These are phyloP conservation scores for Buddleja alternifolia DNA, from an alignment of 257 asterid species.

Conservation along the genomic window DNA sequence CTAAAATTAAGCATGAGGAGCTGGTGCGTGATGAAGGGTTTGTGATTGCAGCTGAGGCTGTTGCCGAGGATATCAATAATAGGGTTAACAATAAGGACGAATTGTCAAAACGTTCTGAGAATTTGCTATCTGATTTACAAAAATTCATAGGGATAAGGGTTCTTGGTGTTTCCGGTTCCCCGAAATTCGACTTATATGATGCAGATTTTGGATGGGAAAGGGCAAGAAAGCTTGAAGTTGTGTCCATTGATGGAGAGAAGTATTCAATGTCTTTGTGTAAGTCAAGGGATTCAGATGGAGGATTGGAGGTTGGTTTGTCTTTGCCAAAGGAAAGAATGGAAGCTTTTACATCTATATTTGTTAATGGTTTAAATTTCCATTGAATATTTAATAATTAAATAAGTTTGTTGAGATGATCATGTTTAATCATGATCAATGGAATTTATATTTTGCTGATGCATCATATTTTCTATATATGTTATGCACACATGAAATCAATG, in stretches of 20 bases:
- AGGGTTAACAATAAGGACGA: slow-evolving; percentile 30
- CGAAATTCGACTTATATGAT: slow-evolving; percentile 41
- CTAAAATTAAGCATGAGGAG: slow-evolving; percentile 10
- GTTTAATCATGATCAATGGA: too few species aligned
- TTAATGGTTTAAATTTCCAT: slow-evolving; percentile 21
- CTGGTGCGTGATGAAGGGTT: slow-evolving; percentile 42
- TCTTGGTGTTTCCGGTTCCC: slow-evolving; percentile 49
- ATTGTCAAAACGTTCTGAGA: slow-evolving; percentile 35
- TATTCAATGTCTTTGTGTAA: slow-evolving; percentile 43
- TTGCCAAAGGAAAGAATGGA: slow-evolving; percentile 36
- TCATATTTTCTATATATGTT: too few species aligned
- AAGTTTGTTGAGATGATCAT: too few species aligned
- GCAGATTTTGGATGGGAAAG: slow-evolving; percentile 63
- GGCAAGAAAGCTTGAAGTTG: slow-evolving; percentile 35
- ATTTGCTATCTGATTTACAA: slow-evolving; percentile 22
- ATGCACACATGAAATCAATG: too few species aligned
- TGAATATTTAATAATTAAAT: too few species aligned
- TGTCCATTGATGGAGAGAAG: slow-evolving; percentile 41
- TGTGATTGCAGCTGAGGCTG: slow-evolving; percentile 35
- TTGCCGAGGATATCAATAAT: slow-evolving; percentile 35
- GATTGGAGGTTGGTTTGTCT: slow-evolving; percentile 46
- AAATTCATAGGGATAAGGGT: not conserved
- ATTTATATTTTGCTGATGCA: too few species aligned
- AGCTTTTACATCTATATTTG: slow-evolving; percentile 40
- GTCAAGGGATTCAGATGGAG: slow-evolving; percentile 32